Conservation (phyloP, 2,329 filamentous ascomycete genomes). For the Triangularia setosa region DNA sequence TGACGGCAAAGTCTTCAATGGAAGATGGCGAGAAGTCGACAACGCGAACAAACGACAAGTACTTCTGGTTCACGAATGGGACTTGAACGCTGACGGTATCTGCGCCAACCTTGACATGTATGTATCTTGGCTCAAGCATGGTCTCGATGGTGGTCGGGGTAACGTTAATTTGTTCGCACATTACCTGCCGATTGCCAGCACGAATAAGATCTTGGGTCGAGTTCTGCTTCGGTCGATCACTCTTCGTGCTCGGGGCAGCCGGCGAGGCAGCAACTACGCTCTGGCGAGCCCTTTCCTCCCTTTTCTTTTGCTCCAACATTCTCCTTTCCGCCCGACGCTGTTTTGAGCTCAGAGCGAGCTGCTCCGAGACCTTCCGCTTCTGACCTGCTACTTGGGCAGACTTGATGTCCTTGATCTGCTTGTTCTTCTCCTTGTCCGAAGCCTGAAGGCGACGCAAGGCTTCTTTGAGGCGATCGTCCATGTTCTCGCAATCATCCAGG, state of each 20-base stretch:
- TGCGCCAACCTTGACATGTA: conserved; percentile 43
- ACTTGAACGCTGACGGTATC: conserved; percentile 40
- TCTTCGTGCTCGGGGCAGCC: conserved; percentile 45
- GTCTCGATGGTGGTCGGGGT: conserved; percentile 36
- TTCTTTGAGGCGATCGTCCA: conserved; percentile 49
- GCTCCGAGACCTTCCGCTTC: conserved; percentile 36
- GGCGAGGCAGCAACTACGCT: not conserved
- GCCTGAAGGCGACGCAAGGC: conserved; percentile 60
- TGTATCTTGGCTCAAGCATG: conserved; percentile 37
- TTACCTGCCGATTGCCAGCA: conserved; percentile 21
- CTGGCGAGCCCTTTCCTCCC: conserved; percentile 25
- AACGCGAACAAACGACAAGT: conserved; percentile 67
- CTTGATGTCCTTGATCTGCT: conserved; percentile 37
- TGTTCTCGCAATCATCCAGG: conserved; percentile 35
- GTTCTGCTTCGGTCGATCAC: conserved; percentile 32
- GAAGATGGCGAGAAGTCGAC: conserved; percentile 72
- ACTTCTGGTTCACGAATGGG: conserved; percentile 72
- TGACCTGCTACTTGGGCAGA: conserved; percentile 33
- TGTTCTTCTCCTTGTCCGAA: conserved; percentile 53
- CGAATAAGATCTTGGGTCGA: conserved; percentile 24
- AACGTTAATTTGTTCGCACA: conserved; percentile 7
- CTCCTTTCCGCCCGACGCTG: conserved; percentile 27
- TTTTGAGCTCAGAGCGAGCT: conserved; percentile 21
- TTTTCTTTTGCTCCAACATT: conserved; percentile 27
- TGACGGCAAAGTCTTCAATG: conserved; percentile 66